Conservation (phyloP, 83 land plant genomes). For the Thuja plicata region DNA sequence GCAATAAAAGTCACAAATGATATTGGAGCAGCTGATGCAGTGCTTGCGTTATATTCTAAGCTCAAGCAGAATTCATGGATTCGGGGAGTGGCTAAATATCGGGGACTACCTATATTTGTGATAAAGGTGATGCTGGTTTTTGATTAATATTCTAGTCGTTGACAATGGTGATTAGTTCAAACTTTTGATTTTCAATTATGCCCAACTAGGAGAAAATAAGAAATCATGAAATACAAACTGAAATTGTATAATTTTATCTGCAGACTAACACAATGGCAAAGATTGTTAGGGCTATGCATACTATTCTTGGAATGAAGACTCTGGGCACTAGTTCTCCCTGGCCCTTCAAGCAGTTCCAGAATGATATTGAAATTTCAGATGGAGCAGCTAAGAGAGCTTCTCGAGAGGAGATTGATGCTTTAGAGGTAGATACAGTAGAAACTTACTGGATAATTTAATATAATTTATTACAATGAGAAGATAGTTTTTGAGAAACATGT, state of each 20-base stretch:
- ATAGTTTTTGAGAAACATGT: not conserved
- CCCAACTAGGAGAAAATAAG: no score
- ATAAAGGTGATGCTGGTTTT: constrained; percentile 66
- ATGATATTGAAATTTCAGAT: constrained; percentile 61
- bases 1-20: constrained; percentile 80
- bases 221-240: not conserved
- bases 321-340: constrained; percentile 21
- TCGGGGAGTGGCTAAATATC: constrained; percentile 81
- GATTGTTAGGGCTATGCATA: constrained; percentile 88
- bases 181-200: not conserved
- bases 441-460: not conserved
- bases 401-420: constrained; percentile 94
- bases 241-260: constrained; percentile 4
- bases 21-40: constrained; percentile 81
- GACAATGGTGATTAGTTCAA: not conserved
- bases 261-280: constrained; percentile 96
- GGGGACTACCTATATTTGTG: constrained; percentile 85
- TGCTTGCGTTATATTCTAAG: constrained; percentile 73
- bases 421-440: constrained; percentile 66
- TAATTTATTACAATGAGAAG: not conserved
- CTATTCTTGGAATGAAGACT: constrained; percentile 72
- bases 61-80: constrained; percentile 90
- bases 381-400: constrained; percentile 62
- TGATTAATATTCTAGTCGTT: not conserved
- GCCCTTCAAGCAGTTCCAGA: constrained; percentile 15